A percentile compares a stretch with the other conserved stretches of the same genome.
Conservation (phyloP, 148 eudicot species). For the Pouteria glomerata region DNA sequence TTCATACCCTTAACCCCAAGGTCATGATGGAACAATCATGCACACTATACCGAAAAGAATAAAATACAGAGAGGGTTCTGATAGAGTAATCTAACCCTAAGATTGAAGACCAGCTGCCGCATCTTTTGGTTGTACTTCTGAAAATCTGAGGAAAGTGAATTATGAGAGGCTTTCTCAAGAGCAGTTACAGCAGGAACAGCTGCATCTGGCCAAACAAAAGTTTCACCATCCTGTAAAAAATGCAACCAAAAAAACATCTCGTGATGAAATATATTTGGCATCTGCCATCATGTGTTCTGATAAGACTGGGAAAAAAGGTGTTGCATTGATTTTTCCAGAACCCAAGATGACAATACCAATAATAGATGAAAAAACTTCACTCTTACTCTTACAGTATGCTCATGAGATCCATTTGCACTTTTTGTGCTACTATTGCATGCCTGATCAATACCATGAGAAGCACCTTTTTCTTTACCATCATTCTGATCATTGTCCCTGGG, state of each 20-base stretch:
- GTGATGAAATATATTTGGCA: background rate
- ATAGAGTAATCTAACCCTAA: conserved; percentile 62
- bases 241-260: background rate
- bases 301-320: background rate
- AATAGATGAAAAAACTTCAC: background rate
- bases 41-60: too few relatives aligned
- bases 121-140: conserved; percentile 89
- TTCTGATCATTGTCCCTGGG: conserved; percentile 26
- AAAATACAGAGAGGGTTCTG: too few relatives aligned
- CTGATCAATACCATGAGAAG: conserved; percentile 20
- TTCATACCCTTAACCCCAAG: too few relatives aligned
- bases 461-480: conserved; percentile 40
- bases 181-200: conserved; percentile 63
- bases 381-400: conserved; percentile 39
- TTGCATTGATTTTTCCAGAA: background rate
- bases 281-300: background rate
- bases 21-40: too few relatives aligned
- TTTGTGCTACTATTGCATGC: conserved; percentile 15
- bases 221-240: conserved; percentile 33
- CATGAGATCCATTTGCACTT: conserved; percentile 24
- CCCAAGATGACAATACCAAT: background rate
- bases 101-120: conserved; percentile 69
- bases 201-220: conserved; percentile 62
- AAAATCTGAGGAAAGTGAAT: conserved; percentile 56
- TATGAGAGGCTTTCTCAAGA: conserved; percentile 84